Evolutionary conservation across 805 yeast genomes (phyloP).

Genomic region (Saccharomycopsis fodiens): DNA sequence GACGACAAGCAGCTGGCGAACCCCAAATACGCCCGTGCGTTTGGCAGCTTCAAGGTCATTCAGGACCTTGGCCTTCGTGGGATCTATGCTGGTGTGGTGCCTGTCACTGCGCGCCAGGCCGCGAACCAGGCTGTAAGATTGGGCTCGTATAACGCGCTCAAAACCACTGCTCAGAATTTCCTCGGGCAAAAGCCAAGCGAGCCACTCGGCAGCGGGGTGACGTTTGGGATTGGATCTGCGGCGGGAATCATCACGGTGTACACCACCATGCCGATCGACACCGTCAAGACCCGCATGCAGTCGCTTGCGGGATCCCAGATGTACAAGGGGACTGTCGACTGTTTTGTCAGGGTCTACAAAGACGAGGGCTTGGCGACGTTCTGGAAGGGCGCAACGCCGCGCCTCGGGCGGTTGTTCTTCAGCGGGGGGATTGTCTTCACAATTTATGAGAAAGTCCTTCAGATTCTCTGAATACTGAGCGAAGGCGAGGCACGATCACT

Average conservation of each 20-base stretch:
- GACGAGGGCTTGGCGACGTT: slow-evolving; percentile 87
- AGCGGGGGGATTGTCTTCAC: slow-evolving; percentile 98
- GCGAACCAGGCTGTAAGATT: slow-evolving; percentile 91
- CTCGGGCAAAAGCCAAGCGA: slow-evolving; percentile 57
- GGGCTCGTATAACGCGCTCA: slow-evolving; percentile 87
- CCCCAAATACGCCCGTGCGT: slow-evolving; percentile 65
- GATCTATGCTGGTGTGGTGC: slow-evolving; percentile 80
- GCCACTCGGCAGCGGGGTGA: slow-evolving; percentile 70
- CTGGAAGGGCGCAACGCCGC: slow-evolving; percentile 98
- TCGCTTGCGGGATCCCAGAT: slow-evolving; percentile 67
- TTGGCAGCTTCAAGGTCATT: slow-evolving; percentile 58
- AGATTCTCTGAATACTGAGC: no score
- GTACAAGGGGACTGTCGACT: slow-evolving; percentile 71
- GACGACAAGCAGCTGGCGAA: slow-evolving; percentile 77
- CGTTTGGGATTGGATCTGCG: slow-evolving; percentile 84
- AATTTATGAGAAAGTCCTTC: slow-evolving; percentile 84
- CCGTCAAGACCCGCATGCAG: slow-evolving; percentile 96
- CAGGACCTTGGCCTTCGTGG: slow-evolving; percentile 78
- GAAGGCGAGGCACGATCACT: no score
- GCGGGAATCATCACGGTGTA: slow-evolving; percentile 89
- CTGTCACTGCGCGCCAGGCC: slow-evolving; percentile 93
- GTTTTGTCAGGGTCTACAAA: slow-evolving; percentile 70
- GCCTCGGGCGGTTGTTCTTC: slow-evolving; percentile 83
- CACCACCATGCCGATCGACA: slow-evolving; percentile 91
- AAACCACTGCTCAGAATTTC: slow-evolving; percentile 65